Base-by-base conservation (phyloP, 148 eudicot genomes). In the Agrostemma githago region DNA sequence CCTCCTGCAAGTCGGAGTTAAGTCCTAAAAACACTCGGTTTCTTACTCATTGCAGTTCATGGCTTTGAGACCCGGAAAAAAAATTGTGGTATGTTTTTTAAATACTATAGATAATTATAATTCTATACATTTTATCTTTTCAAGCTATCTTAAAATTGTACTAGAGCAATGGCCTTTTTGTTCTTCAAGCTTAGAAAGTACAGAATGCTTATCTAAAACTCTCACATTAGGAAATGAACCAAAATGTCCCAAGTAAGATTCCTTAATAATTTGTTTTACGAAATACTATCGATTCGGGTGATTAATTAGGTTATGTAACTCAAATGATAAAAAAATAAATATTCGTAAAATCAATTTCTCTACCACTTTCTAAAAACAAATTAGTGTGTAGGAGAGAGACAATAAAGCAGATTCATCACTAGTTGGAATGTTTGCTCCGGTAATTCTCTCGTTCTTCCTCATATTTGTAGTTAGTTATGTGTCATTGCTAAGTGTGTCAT, bases 351-450 rank as follows among this genome's bases (percentile, higher is more conserved):
- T 2, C 12, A 10, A 10, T 37, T 63, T 26, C 38, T 8, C 62
- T 21, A 1, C 6, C 34, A 76, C 26, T 44, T 61, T 34, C 42
- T 41, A 8, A 41, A 59, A n/a, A 42, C 80, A 44, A 20, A 17
- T 19, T 66, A 56, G 41, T 26, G 6, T 70, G 74, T 77, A 89
- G 93, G 86, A 67, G 62, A 83, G 66, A 61, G 89, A 87, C 73
- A 88, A 89, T 73, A 89, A 84, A 70, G 93, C 89, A 72, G 90
- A 89, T 81, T 89, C 93, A 77, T 85, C 89, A 5, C 76, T 60
- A 64, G 85, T 86, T 75, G 79, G 83, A 72, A 86, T 70, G 66
- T 79, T 40, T 61, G 74, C 73, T 61, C 19, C 70, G 86, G 92
- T 72, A 77, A 3, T 77, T 0, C 34, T 26, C 34, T 26, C 0